A percentile compares a stretch with the other conserved stretches of the same genome.
Evolutionary conservation across 2,329 filamentous ascomycete species (phyloP).

Genomic region (Metarhizium album): DNA sequence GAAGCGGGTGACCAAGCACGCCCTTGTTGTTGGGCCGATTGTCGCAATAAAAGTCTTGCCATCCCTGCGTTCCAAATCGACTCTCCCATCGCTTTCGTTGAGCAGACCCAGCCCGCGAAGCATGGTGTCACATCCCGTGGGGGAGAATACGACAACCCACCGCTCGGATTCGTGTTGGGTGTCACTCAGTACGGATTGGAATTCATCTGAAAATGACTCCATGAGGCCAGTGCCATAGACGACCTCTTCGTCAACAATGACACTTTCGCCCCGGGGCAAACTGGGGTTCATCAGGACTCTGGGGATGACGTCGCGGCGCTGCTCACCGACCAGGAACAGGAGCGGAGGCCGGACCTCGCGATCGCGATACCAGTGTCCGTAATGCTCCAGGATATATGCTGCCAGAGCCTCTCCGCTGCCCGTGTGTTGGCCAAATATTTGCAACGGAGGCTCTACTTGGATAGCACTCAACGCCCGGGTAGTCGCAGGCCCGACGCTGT

Average conservation of each 20-base stretch:
- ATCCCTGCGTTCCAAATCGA: slow-evolving; percentile 16
- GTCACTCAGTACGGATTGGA: slow-evolving; percentile 38
- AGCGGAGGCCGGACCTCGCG: slow-evolving; percentile 46
- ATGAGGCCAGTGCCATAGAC: slow-evolving; percentile 83
- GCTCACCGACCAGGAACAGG: slow-evolving; percentile 84
- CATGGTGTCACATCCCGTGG: slow-evolving; percentile 53
- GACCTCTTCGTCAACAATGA: slow-evolving; percentile 65
- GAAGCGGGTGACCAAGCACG: slow-evolving; percentile 57
- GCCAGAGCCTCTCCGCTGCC: slow-evolving; percentile 79
- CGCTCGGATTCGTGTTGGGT: slow-evolving; percentile 32
- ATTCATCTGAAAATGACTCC: slow-evolving; percentile 62
- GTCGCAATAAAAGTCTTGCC: slow-evolving; percentile 60
- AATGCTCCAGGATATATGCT: slow-evolving; percentile 67
- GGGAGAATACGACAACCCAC: slow-evolving; percentile 70
- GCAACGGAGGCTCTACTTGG: slow-evolving; percentile 35
- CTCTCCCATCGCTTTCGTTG: slow-evolving; percentile 33
- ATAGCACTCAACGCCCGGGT: slow-evolving; percentile 59
- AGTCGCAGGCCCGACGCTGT: slow-evolving; percentile 74
- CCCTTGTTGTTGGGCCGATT: slow-evolving; percentile 85
- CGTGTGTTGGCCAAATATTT: slow-evolving; percentile 68
- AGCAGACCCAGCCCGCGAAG: slow-evolving; percentile 42
- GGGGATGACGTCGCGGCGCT: slow-evolving; percentile 82
- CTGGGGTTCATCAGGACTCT: slow-evolving; percentile 55
- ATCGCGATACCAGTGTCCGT: slow-evolving; percentile 42
- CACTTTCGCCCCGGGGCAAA: slow-evolving; percentile 38